These are phyloP conservation scores for Diaporthe vaccinii DNA, from an alignment of 2,329 filamentous ascomycete species.

Conservation along the genomic window DNA sequence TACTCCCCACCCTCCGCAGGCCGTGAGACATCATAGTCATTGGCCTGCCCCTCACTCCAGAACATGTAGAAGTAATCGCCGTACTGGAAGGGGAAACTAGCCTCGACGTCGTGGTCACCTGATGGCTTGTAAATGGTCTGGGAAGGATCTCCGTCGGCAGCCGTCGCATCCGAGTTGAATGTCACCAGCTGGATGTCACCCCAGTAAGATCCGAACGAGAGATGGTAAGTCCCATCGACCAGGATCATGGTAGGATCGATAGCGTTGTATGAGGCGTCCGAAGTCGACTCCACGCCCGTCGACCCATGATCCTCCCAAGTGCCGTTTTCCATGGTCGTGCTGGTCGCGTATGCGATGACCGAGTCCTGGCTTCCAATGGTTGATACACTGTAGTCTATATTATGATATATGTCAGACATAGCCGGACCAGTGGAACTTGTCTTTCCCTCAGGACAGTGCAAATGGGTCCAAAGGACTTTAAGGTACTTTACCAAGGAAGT, in stretches of 20 bases:
- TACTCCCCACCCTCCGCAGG: conserved; percentile 74
- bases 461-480: too few species aligned
- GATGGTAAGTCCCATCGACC: conserved; percentile 58
- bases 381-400: conserved; percentile 69
- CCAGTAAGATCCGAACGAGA: conserved; percentile 80
- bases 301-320: conserved; percentile 67
- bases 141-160: conserved; percentile 44
- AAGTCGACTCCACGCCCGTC: conserved; percentile 59
- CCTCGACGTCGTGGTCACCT: conserved; percentile 68
- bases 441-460: background rate
- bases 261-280: conserved; percentile 60
- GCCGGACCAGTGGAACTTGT: background rate
- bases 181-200: conserved; percentile 71
- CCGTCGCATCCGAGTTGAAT: conserved; percentile 56
- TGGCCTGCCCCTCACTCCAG: conserved; percentile 73
- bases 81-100: conserved; percentile 67
- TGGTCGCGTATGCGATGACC: conserved; percentile 69
- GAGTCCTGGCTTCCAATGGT: conserved; percentile 72
- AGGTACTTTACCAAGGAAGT: too few species aligned
- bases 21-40: conserved; percentile 63
- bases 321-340: conserved; percentile 48
- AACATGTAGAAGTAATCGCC: conserved; percentile 74
- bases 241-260: conserved; percentile 69
- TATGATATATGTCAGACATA: background rate
- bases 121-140: conserved; percentile 67